These are phyloP conservation scores for Sporothrix luriei DNA, from an alignment of 2,329 filamentous ascomycete genomes.

Conservation along the genomic window DNA sequence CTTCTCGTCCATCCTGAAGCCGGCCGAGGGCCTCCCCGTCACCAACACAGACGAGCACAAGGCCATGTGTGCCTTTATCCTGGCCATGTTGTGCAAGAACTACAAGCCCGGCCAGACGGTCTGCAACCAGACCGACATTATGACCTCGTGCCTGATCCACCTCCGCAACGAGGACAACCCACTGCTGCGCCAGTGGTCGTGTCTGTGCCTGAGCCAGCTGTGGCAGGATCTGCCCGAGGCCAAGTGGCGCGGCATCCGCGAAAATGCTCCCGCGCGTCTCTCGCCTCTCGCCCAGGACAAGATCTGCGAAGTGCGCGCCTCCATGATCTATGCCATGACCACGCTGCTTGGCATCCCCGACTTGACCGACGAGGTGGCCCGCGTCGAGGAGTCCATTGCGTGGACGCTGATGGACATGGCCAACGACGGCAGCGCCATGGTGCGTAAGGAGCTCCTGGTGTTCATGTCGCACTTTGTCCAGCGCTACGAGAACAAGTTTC, in stretches of 20 bases:
- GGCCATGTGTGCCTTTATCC: conserved; percentile 98
- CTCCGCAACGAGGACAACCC: conserved; percentile 84
- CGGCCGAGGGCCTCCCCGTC: conserved; percentile 78
- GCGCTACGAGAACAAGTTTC: conserved; percentile 87
- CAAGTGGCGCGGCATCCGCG: conserved; percentile 93
- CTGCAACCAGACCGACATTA: conserved; percentile 86
- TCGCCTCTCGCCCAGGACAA: conserved; percentile 80
- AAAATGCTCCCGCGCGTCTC: conserved; percentile 79
- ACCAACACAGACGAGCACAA: conserved; percentile 91
- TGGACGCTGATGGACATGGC: conserved; percentile 89
- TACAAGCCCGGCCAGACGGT: conserved; percentile 91
- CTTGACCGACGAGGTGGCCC: conserved; percentile 84
- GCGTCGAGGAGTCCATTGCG: conserved; percentile 88
- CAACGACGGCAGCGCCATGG: conserved; percentile 90
- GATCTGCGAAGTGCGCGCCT: conserved; percentile 88
- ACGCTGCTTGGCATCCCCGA: conserved; percentile 94
- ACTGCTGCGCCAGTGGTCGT: conserved; percentile 90
- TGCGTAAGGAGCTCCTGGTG: conserved; percentile 87
- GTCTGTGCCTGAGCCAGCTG: conserved; percentile 90
- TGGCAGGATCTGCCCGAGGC: conserved; percentile 90
- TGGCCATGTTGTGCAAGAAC: conserved; percentile 94
- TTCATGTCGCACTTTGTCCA: conserved; percentile 91
- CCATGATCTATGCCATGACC: conserved; percentile 90
- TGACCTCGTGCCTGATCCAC: conserved; percentile 83
- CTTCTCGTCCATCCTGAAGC: conserved; percentile 90